These are phyloP conservation scores for Kodamaea alishanica DNA, from an alignment of 1,139 yeast genomes.

Conservation along the genomic window DNA sequence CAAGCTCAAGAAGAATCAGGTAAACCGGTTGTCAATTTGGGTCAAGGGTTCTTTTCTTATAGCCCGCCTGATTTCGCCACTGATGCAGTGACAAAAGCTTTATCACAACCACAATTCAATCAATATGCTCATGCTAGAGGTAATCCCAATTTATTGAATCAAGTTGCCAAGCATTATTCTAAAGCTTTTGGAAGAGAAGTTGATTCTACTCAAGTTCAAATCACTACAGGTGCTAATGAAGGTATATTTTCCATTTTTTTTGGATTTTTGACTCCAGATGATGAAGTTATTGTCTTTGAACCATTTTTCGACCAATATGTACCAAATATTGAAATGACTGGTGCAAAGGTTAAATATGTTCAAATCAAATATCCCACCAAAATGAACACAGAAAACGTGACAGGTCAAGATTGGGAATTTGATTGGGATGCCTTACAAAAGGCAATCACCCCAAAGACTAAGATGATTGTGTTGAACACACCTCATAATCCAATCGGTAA, in stretches of 20 bases:
- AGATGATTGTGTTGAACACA: conserved; percentile 80
- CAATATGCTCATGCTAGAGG: conserved; percentile 94
- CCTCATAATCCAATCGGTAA: conserved; percentile 98
- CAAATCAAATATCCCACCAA: conserved; percentile 82
- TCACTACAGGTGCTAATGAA: conserved; percentile 96
- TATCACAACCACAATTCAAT: conserved; percentile 68
- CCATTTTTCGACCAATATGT: conserved; percentile 97
- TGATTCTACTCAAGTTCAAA: conserved; percentile 61
- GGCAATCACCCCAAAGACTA: conserved; percentile 71
- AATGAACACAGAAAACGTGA: conserved; percentile 57
- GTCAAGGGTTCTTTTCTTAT: conserved; percentile 96
- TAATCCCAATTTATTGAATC: conserved; percentile 66
- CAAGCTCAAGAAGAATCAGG: conserved; percentile 63
- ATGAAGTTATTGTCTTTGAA: conserved; percentile 95
- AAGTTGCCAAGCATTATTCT: conserved; percentile 68
- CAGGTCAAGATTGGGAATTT: conserved; percentile 83
- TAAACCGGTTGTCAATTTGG: conserved; percentile 76
- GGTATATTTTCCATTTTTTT: conserved; percentile 84
- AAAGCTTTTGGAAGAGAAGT: conserved; percentile 61
- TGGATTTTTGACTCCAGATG: conserved; percentile 82
- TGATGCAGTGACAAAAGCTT: conserved; percentile 74
- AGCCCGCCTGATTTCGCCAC: conserved; percentile 90
- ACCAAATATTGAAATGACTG: conserved; percentile 87
- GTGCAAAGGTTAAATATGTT: conserved; percentile 85
- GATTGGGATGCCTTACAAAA: conserved; percentile 73